These are phyloP conservation scores for Plicaturopsis crispa DNA, from an alignment of 768 basidiomycete species.

Conservation along the genomic window DNA sequence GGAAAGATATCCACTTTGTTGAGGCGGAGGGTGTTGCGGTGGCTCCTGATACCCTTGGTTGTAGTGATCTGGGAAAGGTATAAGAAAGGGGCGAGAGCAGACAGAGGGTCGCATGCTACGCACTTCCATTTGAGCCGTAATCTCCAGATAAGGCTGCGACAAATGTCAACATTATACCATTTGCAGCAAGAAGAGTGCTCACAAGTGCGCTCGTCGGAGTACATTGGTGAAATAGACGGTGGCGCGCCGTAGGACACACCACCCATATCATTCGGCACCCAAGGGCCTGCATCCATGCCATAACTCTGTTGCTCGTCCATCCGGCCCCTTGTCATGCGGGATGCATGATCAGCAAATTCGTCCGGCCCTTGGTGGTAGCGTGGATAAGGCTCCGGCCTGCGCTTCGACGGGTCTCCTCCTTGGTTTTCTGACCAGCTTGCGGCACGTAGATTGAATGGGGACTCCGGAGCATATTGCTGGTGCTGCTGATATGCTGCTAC, in stretches of 20 bases:
- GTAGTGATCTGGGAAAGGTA: conserved; percentile 20
- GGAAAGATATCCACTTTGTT: conserved; percentile 22
- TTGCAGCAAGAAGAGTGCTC: conserved; percentile 15
- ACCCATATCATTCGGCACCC: conserved; percentile 25
- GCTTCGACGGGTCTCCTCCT: conserved; percentile 27
- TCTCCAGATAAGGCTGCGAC: conserved; percentile 34
- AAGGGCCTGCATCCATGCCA: conserved; percentile 19
- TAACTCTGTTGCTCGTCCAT: conserved; percentile 24
- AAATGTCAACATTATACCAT: conserved; percentile 9
- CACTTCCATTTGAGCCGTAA: conserved; percentile 29
- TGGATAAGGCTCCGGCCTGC: conserved; percentile 27
- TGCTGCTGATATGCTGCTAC: too few relatives aligned
- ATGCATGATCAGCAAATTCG: conserved; percentile 24
- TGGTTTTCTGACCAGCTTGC: conserved; percentile 44
- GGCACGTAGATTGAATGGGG: conserved; percentile 49
- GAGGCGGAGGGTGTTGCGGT: conserved; percentile 19
- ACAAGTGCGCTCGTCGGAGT: conserved; percentile 56
- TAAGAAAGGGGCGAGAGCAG: conserved; percentile 3
- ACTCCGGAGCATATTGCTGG: conserved; percentile 17
- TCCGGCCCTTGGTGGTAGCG: conserved; percentile 19
- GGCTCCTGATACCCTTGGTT: conserved; percentile 24
- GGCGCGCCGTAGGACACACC: conserved; percentile 33
- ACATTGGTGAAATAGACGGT: conserved; percentile 38
- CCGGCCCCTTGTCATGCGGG: conserved; percentile 23
- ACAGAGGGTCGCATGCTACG: conserved; percentile 11